Percentiles rank a stretch among this genome's conserved stretches.
These are phyloP conservation scores for Syncephalastrum racemosum DNA, from an alignment of 371 early-diverging fungal genomes.

Conservation along the genomic window DNA sequence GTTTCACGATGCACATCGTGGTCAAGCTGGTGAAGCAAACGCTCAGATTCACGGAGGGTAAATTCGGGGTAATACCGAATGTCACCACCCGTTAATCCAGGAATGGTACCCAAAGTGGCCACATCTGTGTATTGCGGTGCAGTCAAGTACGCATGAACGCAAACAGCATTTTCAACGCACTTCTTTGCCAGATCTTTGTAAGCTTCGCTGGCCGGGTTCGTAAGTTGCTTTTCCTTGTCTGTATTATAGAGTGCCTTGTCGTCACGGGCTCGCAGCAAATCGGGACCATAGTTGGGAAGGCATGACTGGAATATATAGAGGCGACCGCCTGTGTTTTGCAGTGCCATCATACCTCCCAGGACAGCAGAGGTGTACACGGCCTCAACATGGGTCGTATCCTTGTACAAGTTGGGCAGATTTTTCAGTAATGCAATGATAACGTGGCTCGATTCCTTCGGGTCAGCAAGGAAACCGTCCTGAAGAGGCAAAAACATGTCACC, in stretches of 20 bases:
- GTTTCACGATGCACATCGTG: slow-evolving; percentile 74
- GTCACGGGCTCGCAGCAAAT: slow-evolving; percentile 81
- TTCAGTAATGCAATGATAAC: slow-evolving; percentile 87
- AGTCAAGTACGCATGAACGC: slow-evolving; percentile 88
- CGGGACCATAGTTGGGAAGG: slow-evolving; percentile 89
- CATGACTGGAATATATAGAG: slow-evolving; percentile 86
- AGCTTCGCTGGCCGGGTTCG: slow-evolving; percentile 79
- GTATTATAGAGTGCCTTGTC: slow-evolving; percentile 86
- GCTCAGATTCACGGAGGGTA: slow-evolving; percentile 67
- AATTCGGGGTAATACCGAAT: slow-evolving; percentile 80
- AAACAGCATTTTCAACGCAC: slow-evolving; percentile 81
- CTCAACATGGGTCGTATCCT: slow-evolving; percentile 73
- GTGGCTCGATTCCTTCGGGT: slow-evolving; percentile 72
- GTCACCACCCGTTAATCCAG: slow-evolving; percentile 88
- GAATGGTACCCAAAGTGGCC: slow-evolving; percentile 75
- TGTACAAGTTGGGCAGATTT: slow-evolving; percentile 82
- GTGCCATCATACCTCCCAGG: slow-evolving; percentile 75
- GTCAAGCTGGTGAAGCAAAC: slow-evolving; percentile 74
- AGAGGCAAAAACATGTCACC: slow-evolving; percentile 93
- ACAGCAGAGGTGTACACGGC: slow-evolving; percentile 86
- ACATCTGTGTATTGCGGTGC: slow-evolving; percentile 87
- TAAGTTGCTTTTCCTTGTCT: slow-evolving; percentile 88
- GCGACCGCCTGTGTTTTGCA: slow-evolving; percentile 81
- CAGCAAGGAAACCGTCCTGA: slow-evolving; percentile 88
- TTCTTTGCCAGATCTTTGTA: slow-evolving; percentile 85